Evolutionary conservation across 163 green algal species (phyloP).

Genomic region (Scenedesmus sp.): DNA sequence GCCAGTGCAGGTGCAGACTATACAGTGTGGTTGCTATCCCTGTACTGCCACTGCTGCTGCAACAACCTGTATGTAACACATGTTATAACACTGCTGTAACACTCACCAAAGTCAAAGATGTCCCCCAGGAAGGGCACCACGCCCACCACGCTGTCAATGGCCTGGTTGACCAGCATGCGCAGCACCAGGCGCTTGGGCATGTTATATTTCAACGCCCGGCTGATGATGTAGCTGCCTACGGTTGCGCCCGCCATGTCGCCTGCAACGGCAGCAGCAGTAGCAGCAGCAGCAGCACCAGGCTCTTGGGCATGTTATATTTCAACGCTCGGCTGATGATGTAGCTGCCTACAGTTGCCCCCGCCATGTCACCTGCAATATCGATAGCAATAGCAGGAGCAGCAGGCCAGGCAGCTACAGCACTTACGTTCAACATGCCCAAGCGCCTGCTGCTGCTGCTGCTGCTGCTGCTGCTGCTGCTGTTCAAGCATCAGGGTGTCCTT

Average conservation of each 20-base stretch:
- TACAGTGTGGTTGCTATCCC: too few relatives aligned
- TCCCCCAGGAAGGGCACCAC: conserved; percentile 46
- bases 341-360: neutral
- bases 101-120: conserved; percentile 53
- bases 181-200: conserved; percentile 45
- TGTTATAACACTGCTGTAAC: too few relatives aligned
- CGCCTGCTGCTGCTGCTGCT: neutral
- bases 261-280: neutral
- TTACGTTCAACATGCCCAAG: neutral
- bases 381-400: neutral
- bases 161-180: conserved; percentile 52
- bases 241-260: conserved; percentile 38
- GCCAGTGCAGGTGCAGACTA: neutral
- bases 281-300: neutral
- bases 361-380: conserved; percentile 22
- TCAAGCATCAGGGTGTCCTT: neutral
- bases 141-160: conserved; percentile 42
- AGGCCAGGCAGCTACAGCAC: neutral
- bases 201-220: conserved; percentile 39
- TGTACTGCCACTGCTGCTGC: neutral
- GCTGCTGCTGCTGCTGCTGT: neutral
- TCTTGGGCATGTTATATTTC: neutral
- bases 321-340: conserved; percentile 42
- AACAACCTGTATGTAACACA: neutral
- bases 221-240: conserved; percentile 50